phyloP scores from a whole-genome alignment of 768 basidiomycete genomes.

The Cantharellus anzutake region DNA sequence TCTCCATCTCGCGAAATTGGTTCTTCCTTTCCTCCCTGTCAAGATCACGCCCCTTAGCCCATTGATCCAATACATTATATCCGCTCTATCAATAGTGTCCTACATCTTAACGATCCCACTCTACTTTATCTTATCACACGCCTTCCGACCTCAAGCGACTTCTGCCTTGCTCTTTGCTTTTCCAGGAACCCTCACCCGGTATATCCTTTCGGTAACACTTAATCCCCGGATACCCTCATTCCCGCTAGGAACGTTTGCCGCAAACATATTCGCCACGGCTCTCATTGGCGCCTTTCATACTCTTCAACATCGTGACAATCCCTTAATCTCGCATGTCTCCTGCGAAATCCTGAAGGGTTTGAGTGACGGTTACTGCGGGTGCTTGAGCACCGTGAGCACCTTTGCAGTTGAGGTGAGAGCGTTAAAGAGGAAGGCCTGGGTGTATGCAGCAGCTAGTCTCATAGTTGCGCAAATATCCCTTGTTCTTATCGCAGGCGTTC shows the following conservation, averaged over 20 bases:
- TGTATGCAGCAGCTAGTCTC: slow-evolving; percentile 57
- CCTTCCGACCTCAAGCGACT: slow-evolving; percentile 60
- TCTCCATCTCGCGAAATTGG: slow-evolving; percentile 31
- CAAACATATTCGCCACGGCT: slow-evolving; percentile 66
- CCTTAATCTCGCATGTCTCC: slow-evolving; percentile 15
- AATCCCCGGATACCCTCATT: slow-evolving; percentile 45
- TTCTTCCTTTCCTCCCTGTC: slow-evolving; percentile 20
- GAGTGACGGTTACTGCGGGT: slow-evolving; percentile 85
- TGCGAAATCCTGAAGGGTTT: slow-evolving; percentile 70
- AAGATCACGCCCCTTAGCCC: slow-evolving; percentile 18
- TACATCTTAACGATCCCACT: slow-evolving; percentile 62
- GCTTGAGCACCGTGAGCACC: slow-evolving; percentile 85
- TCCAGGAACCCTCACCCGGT: slow-evolving; percentile 76
- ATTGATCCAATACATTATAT: slow-evolving; percentile 30
- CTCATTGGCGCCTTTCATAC: slow-evolving; percentile 57
- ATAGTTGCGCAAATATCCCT: slow-evolving; percentile 35
- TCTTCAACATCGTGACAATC: slow-evolving; percentile 32
- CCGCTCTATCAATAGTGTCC: slow-evolving; percentile 35
- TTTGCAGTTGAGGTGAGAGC: slow-evolving; percentile 64
- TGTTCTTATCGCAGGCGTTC: slow-evolving; percentile 5
- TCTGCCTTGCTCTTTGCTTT: slow-evolving; percentile 80
- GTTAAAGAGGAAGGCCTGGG: slow-evolving; percentile 37
- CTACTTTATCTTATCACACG: slow-evolving; percentile 52
- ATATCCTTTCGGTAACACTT: slow-evolving; percentile 48
- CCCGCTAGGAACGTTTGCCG: slow-evolving; percentile 61